Conservation (phyloP, 805 yeast genomes). For the Pichia deserticola region DNA sequence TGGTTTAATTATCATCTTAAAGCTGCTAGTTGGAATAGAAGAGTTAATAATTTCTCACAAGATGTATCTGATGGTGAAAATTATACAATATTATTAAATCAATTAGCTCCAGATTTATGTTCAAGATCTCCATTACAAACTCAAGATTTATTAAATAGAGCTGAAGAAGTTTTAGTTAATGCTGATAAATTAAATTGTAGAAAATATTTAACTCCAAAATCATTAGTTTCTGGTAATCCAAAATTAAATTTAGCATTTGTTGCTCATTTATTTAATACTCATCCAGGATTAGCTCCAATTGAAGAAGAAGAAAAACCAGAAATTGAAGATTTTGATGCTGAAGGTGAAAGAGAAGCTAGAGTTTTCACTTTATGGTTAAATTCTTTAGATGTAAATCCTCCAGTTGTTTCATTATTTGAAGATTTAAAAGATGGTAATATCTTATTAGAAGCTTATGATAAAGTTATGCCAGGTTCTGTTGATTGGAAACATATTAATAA, state of each 20-base stretch:
- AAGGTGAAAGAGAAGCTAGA: conserved; percentile 98
- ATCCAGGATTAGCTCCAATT: conserved; percentile 94
- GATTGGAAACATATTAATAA: conserved; percentile 74
- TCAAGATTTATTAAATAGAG: conserved; percentile 65
- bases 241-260: conserved; percentile 94
- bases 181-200: conserved; percentile 91
- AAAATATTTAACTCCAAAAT: conserved; percentile 88
- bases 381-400: conserved; percentile 92
- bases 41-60: conserved; percentile 76
- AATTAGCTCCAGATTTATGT: conserved; percentile 77
- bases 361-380: conserved; percentile 97
- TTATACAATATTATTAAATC: conserved; percentile 83
- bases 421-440: conserved; percentile 91
- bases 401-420: conserved; percentile 85
- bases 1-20: conserved; percentile 97
- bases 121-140: conserved; percentile 79
- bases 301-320: conserved; percentile 88
- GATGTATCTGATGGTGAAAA: conserved; percentile 95
- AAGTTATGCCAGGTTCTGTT: conserved; percentile 91
- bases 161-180: conserved; percentile 75
- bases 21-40: conserved; percentile 83
- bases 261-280: conserved; percentile 92
- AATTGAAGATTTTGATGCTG: conserved; percentile 97
- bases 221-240: conserved; percentile 94
- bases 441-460: conserved; percentile 86